Conservation (phyloP, 768 basidiomycete species). For the Termitomyces sp. region DNA sequence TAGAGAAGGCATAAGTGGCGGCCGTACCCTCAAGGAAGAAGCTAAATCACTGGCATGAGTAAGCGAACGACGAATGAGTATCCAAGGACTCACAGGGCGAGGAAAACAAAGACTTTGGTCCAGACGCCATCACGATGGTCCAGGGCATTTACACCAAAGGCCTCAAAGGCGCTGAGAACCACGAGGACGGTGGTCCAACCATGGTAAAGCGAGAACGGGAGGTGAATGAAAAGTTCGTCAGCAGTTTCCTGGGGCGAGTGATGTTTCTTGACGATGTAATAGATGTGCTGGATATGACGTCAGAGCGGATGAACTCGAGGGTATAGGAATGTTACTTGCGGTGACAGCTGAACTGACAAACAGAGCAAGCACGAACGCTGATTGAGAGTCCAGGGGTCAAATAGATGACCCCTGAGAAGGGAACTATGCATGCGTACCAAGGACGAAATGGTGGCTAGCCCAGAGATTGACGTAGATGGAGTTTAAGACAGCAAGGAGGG, state of each 20-base stretch:
- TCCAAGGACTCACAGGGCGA: constrained; percentile 60
- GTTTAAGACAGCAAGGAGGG: constrained; percentile 82
- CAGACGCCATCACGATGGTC: constrained; percentile 68
- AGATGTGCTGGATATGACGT: constrained; percentile 65
- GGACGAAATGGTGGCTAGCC: constrained; percentile 69
- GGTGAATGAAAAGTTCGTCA: constrained; percentile 89
- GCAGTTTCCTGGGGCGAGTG: constrained; percentile 55
- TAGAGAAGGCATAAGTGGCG: constrained; percentile 92
- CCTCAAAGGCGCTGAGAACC: constrained; percentile 78
- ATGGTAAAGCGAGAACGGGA: constrained; percentile 95
- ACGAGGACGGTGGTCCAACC: constrained; percentile 88
- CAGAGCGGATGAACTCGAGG: constrained; percentile 22
- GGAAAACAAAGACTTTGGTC: constrained; percentile 95
- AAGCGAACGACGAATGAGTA: not conserved
- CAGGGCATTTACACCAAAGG: constrained; percentile 77
- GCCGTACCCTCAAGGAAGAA: constrained; percentile 92
- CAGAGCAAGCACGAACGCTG: constrained; percentile 84
- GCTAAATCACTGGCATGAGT: constrained; percentile 26
- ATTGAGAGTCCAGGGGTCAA: constrained; percentile 10
- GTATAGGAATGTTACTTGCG: constrained; percentile 20
- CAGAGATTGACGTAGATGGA: constrained; percentile 86
- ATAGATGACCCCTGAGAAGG: not conserved
- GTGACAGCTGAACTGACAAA: constrained; percentile 74
- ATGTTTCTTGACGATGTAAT: constrained; percentile 90
- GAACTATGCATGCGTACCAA: constrained; percentile 32